Evolutionary conservation across 1,284 basidiomycete species (phyloP), one percentile per base, ranked within the genome.

Genomic region (Fereydounia khargensis): DNA sequence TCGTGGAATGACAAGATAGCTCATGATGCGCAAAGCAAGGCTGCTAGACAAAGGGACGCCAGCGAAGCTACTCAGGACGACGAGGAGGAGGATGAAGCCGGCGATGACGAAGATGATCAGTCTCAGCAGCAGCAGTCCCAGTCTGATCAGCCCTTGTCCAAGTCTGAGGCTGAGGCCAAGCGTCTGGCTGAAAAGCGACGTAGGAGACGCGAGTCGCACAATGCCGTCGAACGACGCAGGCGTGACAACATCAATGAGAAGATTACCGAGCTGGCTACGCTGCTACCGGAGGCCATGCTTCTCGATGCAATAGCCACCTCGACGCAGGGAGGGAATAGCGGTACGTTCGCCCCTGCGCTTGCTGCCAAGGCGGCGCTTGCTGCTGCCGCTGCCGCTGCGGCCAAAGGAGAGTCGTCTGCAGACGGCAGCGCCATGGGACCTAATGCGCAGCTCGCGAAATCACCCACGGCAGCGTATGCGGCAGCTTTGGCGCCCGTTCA

Each of bases 181-280:
- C 49, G 39, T 25, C 46, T 61, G 16, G 54, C 64, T 58, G 89
- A 91, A 78, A 90, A 90, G 74, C 79, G 88, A 10, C 78, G 87
- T 8, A 79, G 86, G 33, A 78, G 89, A 36, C 79, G 89, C 49
- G 89, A 91, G 77, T 86, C 85, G 6, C 90, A 92, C 75, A 92
- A 92, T 70, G 89, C 89, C 3, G 90, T 94, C 56, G 90, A 94
- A 79, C 81, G 90, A 16, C 79, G 90, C 21, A 76, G 90, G 42
- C 77, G 90, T 35, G 90, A 92, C 73, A 91, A 91, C 74, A 94
- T 94, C 76, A 94, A 94, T 77, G 90, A 92, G 79, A 88, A 88
- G 77, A 94, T 94, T 65, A 83, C 83, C 35, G 90, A 94, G 76
- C 82, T 94, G 1, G 87, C 89, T 14, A 86, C 86, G 19, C 80